These are phyloP conservation scores for Colletotrichum viniferum DNA, from an alignment of 2,329 filamentous ascomycete genomes.

Conservation along the genomic window DNA sequence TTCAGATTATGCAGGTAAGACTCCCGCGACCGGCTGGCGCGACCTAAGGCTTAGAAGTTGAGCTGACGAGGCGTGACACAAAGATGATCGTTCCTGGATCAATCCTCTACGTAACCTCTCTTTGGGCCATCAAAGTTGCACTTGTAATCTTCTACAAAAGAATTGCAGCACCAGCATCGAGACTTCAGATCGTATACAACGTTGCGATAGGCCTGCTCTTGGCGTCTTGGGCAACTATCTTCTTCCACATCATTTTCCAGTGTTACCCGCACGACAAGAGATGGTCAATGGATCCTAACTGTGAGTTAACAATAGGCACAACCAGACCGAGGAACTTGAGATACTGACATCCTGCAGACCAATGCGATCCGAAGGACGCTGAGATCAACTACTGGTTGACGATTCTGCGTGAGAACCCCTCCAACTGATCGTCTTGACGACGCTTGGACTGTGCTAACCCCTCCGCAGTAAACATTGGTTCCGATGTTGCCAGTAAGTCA, in stretches of 20 bases:
- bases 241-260: constrained; percentile 43
- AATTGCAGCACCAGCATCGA: constrained; percentile 38
- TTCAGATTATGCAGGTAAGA: constrained; percentile 29
- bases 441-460: neutral
- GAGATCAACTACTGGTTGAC: constrained; percentile 24
- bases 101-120: constrained; percentile 41
- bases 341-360: constrained; percentile 1
- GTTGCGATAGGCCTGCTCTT: constrained; percentile 33
- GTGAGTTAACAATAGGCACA: constrained; percentile 9
- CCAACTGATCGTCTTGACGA: neutral
- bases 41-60: neutral
- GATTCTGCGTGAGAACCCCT: constrained; percentile 6
- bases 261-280: constrained; percentile 37
- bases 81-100: constrained; percentile 45
- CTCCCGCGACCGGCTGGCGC: neutral
- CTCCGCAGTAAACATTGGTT: neutral
- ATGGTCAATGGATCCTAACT: constrained; percentile 31
- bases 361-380: constrained; percentile 12
- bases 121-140: constrained; percentile 45
- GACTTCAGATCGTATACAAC: constrained; percentile 40
- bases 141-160: constrained; percentile 45
- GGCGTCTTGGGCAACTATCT: constrained; percentile 35
- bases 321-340: neutral
- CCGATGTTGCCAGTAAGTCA: neutral
- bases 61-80: neutral